Percentiles rank a stretch among this genome's conserved stretches.
These are phyloP conservation scores for Leccinum olivaceoglutinosum DNA, from an alignment of 1,284 basidiomycete genomes.

Conservation along the genomic window DNA sequence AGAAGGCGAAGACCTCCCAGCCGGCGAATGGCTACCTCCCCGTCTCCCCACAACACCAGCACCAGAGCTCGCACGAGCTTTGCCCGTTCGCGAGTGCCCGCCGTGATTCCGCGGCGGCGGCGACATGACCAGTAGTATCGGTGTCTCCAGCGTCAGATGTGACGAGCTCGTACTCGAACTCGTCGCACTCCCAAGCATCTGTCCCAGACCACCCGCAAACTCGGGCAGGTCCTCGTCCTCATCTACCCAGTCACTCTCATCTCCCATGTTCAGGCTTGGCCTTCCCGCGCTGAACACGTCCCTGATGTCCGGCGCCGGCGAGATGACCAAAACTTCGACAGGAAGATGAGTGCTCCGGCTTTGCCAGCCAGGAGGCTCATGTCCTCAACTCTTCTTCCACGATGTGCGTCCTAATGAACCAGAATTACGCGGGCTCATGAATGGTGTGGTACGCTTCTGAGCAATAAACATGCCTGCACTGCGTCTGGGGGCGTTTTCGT, in stretches of 20 bases:
- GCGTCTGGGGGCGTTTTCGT: slow-evolving; percentile 44
- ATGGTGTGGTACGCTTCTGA: slow-evolving; percentile 67
- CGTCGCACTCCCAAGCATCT: slow-evolving; percentile 45
- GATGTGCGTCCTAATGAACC: slow-evolving; percentile 60
- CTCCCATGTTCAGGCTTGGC: slow-evolving; percentile 53
- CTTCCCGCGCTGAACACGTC: slow-evolving; percentile 69
- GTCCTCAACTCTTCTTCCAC: slow-evolving; percentile 81
- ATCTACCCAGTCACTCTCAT: slow-evolving; percentile 81
- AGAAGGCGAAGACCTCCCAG: too few species aligned
- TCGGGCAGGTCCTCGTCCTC: slow-evolving; percentile 72
- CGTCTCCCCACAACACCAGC: slow-evolving; percentile 22
- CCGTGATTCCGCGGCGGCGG: slow-evolving; percentile 37
- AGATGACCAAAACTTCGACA: slow-evolving; percentile 66
- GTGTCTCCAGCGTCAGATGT: slow-evolving; percentile 24
- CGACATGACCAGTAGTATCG: slow-evolving; percentile 33
- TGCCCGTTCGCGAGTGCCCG: slow-evolving; percentile 23
- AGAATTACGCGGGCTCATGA: slow-evolving; percentile 44
- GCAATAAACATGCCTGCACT: slow-evolving; percentile 59
- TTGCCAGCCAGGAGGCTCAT: slow-evolving; percentile 70
- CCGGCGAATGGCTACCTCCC: slow-evolving; percentile 30
- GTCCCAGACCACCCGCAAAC: slow-evolving; percentile 76
- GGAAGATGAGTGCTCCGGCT: slow-evolving; percentile 63
- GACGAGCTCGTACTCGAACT: slow-evolving; percentile 23
- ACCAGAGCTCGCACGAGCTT: slow-evolving; percentile 19
- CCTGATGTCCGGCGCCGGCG: slow-evolving; percentile 57